Base-by-base conservation (phyloP, 2,329 filamentous ascomycete genomes). In the Magnaporthiopsis incrustans region DNA sequence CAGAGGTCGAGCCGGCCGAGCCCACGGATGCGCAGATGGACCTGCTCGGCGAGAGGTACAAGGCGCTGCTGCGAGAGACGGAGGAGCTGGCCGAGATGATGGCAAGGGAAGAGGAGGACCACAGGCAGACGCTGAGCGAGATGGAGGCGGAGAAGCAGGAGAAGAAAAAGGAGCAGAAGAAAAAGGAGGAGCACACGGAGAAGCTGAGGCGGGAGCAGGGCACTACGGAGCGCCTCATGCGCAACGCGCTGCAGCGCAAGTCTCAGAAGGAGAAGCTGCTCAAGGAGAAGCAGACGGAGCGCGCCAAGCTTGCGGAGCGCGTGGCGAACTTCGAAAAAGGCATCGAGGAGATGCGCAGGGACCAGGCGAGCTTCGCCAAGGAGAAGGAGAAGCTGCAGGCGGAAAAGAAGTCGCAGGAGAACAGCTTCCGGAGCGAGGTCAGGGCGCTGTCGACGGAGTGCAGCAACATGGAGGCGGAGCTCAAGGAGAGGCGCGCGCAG, bases 151-250 rank as follows among this genome's bases (percentile, higher is more conserved):
- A 96, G 70, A 89, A 91, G 66, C 91, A 96, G 68, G 84, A 89
- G 62, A 87, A 97, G 73, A 88, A 85, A 70, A 88, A 89, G 67
- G 83, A 88, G 26, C 81, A 95, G 63, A 95, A 91, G 73, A 91
- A 96, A 71, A 97, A 96, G 74, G 94, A 98, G 68, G 92, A 96
- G 71, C 90, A 88, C 62, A 97, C 92, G 61, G 88, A 91, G 59
- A 92, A 92, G 71, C 77, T 97, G 63, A 91, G 90, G 71, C 89
- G 89, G 67, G 89, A 94, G 72, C 88, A 96, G 63, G 88, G 91
- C 63, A 86, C 85, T 59, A 86, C 93, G 7, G 92, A 96, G 74
- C 87, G 91, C 63, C 82, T 90, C 68, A 97, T 96, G 79, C 87
- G 92, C 60, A 84, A 87, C 5, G 89, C 91, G 1, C 89, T 96